Evolutionary conservation across 345 rosid species (phyloP), one percentile per base, ranked within the genome.

Genomic region (Lepidium sativum): DNA sequence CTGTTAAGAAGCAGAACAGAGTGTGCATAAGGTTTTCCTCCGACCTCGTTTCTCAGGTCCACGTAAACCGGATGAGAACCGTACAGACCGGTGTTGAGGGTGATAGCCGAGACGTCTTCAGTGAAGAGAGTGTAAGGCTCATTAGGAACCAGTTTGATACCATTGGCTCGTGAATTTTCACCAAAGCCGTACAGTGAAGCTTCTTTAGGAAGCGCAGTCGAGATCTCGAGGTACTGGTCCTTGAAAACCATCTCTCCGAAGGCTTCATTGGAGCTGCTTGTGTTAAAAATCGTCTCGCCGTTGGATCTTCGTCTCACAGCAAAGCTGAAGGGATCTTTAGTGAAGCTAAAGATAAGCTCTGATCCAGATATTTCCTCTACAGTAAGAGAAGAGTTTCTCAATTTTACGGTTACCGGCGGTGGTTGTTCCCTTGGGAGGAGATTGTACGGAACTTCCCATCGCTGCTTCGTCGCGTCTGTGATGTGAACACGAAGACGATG

Each of bases 101-200:
- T 86, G 40, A 84, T 77, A 16, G 99, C 92, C 12, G 96, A 80
- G 1, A 82, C 65, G 40, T 94, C 99, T 27, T 80, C 75, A 5
- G 99, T 90, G 80, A 77, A 94, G 38, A 94, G 77, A 4, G 97
- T 94, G 82, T 90, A 88, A 0, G 99, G 99, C 39, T 94, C 99
- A 59, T 86, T 82, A 0, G 97, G 97, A 27, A 77, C 73, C 13
- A 94, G 82, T 39, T 86, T 90, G 74, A 94, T 90, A 17, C 99
- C 99, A 11, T 86, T 89, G 0, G 96, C 95, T 57, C 86, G 97
- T 5, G 97, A 80, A 84, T 78, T 94, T 71, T 94, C 97, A 2
- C 99, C 97, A 0, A 90, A 75, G 1, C 99, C 99, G 58, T 85
- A 94, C 3, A 94, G 69, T 1, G 99, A 85, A 15, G 96, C 97